Evolutionary conservation across 768 basidiomycete species (phyloP).

Genomic region (Lactifluus piperatus): DNA sequence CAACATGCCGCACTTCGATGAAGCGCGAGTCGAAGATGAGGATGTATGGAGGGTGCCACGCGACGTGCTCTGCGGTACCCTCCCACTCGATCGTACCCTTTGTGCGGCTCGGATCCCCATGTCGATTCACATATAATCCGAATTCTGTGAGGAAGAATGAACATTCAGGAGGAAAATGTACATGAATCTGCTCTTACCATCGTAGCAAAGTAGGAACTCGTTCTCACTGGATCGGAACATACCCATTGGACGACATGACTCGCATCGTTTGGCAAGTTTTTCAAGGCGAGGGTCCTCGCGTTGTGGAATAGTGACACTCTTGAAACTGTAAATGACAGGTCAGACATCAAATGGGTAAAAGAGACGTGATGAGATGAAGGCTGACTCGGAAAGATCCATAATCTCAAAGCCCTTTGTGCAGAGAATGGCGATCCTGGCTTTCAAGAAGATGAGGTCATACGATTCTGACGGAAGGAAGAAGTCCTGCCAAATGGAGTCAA

Average conservation of each 20-base stretch:
- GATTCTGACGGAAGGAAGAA: slow-evolving; percentile 92
- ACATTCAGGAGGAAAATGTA: background rate
- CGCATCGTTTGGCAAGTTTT: slow-evolving; percentile 70
- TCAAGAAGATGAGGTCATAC: slow-evolving; percentile 85
- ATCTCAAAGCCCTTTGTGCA: slow-evolving; percentile 96
- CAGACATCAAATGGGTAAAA: background rate
- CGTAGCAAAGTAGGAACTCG: slow-evolving; percentile 85
- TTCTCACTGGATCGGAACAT: slow-evolving; percentile 86
- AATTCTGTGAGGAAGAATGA: slow-evolving; percentile 47
- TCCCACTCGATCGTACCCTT: slow-evolving; percentile 88
- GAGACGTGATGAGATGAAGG: background rate
- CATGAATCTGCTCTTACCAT: slow-evolving; percentile 43
- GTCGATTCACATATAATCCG: slow-evolving; percentile 85
- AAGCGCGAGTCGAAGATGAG: slow-evolving; percentile 84
- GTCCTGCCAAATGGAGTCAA: slow-evolving; percentile 36
- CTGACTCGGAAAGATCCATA: slow-evolving; percentile 91
- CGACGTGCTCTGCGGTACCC: slow-evolving; percentile 80
- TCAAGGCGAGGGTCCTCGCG: slow-evolving; percentile 60
- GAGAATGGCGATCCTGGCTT: slow-evolving; percentile 87
- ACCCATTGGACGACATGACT: slow-evolving; percentile 73
- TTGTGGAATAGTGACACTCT: slow-evolving; percentile 83
- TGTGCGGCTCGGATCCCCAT: slow-evolving; percentile 74
- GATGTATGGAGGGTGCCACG: slow-evolving; percentile 83
- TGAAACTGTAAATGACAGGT: slow-evolving; percentile 43
- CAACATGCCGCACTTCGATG: slow-evolving; percentile 82